Conservation (phyloP, 1,139 yeast species). For the Geotrichum reessii region DNA sequence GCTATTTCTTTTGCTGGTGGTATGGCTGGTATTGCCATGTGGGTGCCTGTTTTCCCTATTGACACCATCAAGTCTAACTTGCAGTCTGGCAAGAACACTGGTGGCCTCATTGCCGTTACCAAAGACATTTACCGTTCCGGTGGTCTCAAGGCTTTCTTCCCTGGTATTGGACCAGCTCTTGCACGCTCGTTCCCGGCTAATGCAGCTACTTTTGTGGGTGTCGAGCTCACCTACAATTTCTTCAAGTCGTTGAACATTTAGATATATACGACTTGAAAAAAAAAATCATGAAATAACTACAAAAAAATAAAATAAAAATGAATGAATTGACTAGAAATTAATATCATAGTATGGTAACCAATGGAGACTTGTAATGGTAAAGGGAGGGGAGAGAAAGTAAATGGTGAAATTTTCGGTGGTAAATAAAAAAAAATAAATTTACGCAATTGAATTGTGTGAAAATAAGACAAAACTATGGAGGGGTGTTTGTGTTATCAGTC, state of each 20-base stretch:
- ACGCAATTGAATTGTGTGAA: too few species aligned
- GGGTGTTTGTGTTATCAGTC: too few species aligned
- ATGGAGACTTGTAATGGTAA: too few species aligned
- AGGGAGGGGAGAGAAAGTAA: too few species aligned
- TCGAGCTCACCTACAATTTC: conserved; percentile 74
- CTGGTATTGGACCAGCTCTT: conserved; percentile 94
- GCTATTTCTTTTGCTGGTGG: conserved; percentile 92
- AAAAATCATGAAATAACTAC: conserved; percentile 5
- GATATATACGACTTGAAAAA: neutral
- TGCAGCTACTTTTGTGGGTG: conserved; percentile 96
- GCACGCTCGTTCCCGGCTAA: conserved; percentile 96
- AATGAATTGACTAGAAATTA: too few species aligned
- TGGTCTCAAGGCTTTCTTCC: conserved; percentile 91
- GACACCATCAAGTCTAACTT: conserved; percentile 91
- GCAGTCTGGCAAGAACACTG: conserved; percentile 56
- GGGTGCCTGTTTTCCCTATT: conserved; percentile 93
- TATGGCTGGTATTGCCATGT: conserved; percentile 91
- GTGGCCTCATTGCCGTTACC: conserved; percentile 63
- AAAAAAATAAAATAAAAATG: neutral
- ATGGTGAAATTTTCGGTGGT: too few species aligned
- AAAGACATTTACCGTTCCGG: conserved; percentile 57
- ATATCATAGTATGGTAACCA: too few species aligned
- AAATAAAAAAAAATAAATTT: too few species aligned
- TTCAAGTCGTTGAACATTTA: conserved; percentile 34
- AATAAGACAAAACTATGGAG: too few species aligned